Evolutionary conservation across 2,329 filamentous ascomycete genomes (phyloP).

Genomic region (Calonectria honghensis): DNA sequence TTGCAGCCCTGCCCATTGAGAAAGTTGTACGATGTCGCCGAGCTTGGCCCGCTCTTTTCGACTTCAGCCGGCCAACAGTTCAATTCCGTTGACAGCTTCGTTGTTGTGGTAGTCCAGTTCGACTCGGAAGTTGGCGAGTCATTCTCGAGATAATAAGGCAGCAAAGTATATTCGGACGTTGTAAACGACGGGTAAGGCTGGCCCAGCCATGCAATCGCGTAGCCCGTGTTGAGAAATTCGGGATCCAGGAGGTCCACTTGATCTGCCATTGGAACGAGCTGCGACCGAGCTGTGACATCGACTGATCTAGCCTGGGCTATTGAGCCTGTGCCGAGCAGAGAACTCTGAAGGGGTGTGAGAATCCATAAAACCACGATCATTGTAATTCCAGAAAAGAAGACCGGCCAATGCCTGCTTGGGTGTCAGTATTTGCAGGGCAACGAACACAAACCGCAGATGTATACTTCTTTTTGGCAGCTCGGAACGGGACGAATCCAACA

Average conservation of each 20-base stretch:
- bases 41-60: neutral
- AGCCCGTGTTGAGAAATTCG: slow-evolving; percentile 65
- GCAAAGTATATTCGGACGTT: slow-evolving; percentile 62
- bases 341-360: slow-evolving; percentile 72
- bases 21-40: slow-evolving; percentile 51
- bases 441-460: slow-evolving; percentile 52
- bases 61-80: slow-evolving; percentile 60
- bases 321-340: slow-evolving; percentile 67
- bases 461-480: slow-evolving; percentile 53
- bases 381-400: slow-evolving; percentile 67
- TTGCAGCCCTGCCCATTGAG: slow-evolving; percentile 63
- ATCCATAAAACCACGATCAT: slow-evolving; percentile 73
- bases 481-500: slow-evolving; percentile 57
- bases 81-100: slow-evolving; percentile 61
- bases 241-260: slow-evolving; percentile 56
- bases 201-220: slow-evolving; percentile 67
- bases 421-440: slow-evolving; percentile 1
- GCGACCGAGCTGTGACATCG: slow-evolving; percentile 31
- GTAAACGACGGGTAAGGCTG: slow-evolving; percentile 67
- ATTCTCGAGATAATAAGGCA: slow-evolving; percentile 62
- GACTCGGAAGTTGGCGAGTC: slow-evolving; percentile 28
- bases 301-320: slow-evolving; percentile 50
- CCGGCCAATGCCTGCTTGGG: slow-evolving; percentile 69
- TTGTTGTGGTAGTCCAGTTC: slow-evolving; percentile 56
- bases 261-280: slow-evolving; percentile 45